Conservation (phyloP, 192 early-diverging fungal species). For the Phycomyces nitens region DNA sequence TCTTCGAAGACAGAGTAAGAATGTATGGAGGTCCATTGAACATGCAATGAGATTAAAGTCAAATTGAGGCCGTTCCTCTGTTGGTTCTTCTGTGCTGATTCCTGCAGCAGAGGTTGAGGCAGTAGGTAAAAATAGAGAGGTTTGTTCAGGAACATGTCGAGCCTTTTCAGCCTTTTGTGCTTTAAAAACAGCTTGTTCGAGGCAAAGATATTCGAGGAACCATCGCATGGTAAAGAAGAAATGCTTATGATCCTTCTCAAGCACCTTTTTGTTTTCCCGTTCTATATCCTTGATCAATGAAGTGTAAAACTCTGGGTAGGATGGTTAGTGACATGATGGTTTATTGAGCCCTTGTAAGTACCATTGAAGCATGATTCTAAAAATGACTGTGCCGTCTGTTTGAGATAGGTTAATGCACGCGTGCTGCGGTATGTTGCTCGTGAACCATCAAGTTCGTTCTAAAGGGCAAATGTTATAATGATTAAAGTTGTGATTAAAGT, state of each 20-base stretch:
- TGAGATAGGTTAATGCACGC: constrained; percentile 12
- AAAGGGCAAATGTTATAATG: background rate
- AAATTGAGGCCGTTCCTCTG: constrained; percentile 15
- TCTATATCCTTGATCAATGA: constrained; percentile 42
- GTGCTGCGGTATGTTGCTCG: constrained; percentile 4
- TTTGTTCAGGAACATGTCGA: background rate
- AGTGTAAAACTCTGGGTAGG: constrained; percentile 27
- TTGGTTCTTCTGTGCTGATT: background rate
- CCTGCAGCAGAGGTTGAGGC: background rate
- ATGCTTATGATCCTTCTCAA: constrained; percentile 35
- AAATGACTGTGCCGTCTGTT: constrained; percentile 27
- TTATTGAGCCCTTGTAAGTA: constrained; percentile 6
- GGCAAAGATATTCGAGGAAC: constrained; percentile 33
- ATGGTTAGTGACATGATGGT: background rate
- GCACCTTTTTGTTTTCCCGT: constrained; percentile 34
- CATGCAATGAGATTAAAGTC: constrained; percentile 39
- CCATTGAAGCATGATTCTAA: constrained; percentile 48
- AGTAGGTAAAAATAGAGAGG: background rate
- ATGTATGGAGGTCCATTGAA: constrained; percentile 25
- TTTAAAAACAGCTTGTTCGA: constrained; percentile 7
- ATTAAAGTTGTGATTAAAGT: background rate
- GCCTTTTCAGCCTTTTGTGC: background rate
- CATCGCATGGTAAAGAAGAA: constrained; percentile 41
- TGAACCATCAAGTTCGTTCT: constrained; percentile 2
- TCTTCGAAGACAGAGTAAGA: constrained; percentile 32